These are phyloP conservation scores for Talaromyces amestolkiae DNA, from an alignment of 2,329 filamentous ascomycete species.

Conservation along the genomic window DNA sequence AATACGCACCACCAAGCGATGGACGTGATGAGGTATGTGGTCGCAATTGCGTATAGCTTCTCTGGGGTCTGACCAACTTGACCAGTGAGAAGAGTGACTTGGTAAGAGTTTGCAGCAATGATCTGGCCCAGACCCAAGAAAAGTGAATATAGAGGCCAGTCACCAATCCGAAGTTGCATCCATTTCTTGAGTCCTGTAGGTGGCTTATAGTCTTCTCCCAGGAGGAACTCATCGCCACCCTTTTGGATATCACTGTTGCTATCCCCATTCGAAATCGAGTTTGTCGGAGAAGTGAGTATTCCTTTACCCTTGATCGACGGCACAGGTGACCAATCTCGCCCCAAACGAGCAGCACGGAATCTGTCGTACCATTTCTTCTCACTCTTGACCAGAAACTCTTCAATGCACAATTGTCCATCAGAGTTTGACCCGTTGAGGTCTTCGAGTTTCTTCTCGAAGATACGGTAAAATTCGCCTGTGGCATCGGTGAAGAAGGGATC, in stretches of 20 bases:
- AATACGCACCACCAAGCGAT: constrained; percentile 64
- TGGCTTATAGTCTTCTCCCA: constrained; percentile 56
- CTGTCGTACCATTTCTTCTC: constrained; percentile 66
- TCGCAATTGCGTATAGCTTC: constrained; percentile 61
- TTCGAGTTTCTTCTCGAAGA: constrained; percentile 58
- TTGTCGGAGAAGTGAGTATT: constrained; percentile 35
- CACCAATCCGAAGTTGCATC: constrained; percentile 58
- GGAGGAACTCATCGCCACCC: constrained; percentile 54
- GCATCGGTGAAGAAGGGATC: constrained; percentile 67
- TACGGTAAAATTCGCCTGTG: constrained; percentile 59
- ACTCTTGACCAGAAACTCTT: constrained; percentile 62
- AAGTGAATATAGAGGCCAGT: constrained; percentile 64
- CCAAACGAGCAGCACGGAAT: constrained; percentile 59
- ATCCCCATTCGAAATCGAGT: constrained; percentile 43
- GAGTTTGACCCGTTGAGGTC: constrained; percentile 57
- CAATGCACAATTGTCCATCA: constrained; percentile 60
- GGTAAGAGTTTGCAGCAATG: constrained; percentile 65
- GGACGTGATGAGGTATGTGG: constrained; percentile 58
- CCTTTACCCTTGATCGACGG: constrained; percentile 34
- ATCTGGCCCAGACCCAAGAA: constrained; percentile 62
- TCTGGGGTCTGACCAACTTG: constrained; percentile 58
- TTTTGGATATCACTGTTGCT: constrained; percentile 37
- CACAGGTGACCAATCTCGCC: constrained; percentile 46
- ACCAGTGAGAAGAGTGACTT: constrained; percentile 65
- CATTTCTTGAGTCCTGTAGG: constrained; percentile 56